phyloP scores from a whole-genome alignment of 768 basidiomycete genomes.

The Hysterangium stoloniferum region DNA sequence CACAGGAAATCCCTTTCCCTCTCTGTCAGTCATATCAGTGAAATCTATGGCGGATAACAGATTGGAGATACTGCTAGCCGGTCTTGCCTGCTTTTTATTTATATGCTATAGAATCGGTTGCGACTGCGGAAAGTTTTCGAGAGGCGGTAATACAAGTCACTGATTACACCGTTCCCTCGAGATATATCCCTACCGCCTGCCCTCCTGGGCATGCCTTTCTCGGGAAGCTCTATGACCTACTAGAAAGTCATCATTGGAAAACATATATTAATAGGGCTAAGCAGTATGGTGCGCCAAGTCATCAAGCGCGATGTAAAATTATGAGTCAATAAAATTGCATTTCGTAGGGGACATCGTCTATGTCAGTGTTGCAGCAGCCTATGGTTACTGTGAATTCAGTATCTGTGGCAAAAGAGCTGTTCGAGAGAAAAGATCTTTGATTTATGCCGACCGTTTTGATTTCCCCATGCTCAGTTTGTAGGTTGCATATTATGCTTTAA shows the following conservation, averaged over 20 bases:
- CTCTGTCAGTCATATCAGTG: no score
- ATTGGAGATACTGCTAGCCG: no score
- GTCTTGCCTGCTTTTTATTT: no score
- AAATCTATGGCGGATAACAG: no score
- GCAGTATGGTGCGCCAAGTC: slow-evolving; percentile 1
- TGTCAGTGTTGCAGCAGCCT: slow-evolving; percentile 19
- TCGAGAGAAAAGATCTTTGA: slow-evolving; percentile 24
- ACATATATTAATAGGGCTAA: slow-evolving; percentile 8
- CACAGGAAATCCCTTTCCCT: no score
- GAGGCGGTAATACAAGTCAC: no score
- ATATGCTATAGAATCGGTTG: no score
- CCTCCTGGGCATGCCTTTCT: slow-evolving; percentile 1
- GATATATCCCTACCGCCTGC: slow-evolving; percentile 9
- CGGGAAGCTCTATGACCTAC: slow-evolving; percentile 10
- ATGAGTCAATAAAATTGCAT: not conserved
- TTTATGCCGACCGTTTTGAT: slow-evolving; percentile 24
- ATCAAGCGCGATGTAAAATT: not conserved
- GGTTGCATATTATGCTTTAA: not conserved
- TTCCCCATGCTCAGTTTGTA: slow-evolving; percentile 16
- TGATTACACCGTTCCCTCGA: no score
- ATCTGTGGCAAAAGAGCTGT: slow-evolving; percentile 20
- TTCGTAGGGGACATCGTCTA: slow-evolving; percentile 21
- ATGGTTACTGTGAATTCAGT: slow-evolving; percentile 20
- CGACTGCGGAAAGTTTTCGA: no score
- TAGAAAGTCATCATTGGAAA: slow-evolving; percentile 8